These are phyloP conservation scores for Dactylellina drechsleri DNA, from an alignment of 2,329 filamentous ascomycete species.

Conservation along the genomic window DNA sequence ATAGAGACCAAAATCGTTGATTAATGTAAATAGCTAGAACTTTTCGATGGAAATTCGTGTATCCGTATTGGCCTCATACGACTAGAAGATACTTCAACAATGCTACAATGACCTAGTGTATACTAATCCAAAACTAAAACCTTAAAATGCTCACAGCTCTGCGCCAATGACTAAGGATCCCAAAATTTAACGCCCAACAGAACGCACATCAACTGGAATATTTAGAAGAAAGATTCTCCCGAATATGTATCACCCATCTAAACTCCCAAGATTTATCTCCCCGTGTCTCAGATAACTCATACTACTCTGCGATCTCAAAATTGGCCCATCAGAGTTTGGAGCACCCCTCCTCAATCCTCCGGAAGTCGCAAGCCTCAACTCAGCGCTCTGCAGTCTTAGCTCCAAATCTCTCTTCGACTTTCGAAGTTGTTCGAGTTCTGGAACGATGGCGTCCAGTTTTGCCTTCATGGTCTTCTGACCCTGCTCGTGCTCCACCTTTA, in stretches of 20 bases:
- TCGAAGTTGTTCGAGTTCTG: constrained; percentile 36
- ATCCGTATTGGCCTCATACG: background rate
- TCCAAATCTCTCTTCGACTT: constrained; percentile 40
- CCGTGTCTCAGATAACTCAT: constrained; percentile 44
- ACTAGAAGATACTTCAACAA: background rate
- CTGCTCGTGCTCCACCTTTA: constrained; percentile 43
- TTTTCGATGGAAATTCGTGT: too few species aligned
- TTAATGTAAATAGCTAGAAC: too few species aligned
- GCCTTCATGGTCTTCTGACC: constrained; percentile 29
- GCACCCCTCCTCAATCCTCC: constrained; percentile 23
- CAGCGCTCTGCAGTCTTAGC: constrained; percentile 34
- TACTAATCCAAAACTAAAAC: constrained; percentile 5
- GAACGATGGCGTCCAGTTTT: constrained; percentile 23
- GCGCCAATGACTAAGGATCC: constrained; percentile 21
- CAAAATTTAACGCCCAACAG: background rate
- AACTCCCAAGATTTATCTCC: constrained; percentile 46
- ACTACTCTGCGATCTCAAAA: constrained; percentile 40
- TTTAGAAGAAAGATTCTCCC: background rate
- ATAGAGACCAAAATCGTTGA: too few species aligned
- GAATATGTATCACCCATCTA: constrained; percentile 12
- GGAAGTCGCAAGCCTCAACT: constrained; percentile 44
- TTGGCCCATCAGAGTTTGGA: constrained; percentile 13
- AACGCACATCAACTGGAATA: background rate
- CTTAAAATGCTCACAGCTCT: constrained; percentile 30
- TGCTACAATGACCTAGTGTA: background rate